phyloP scores from a whole-genome alignment of 2,329 filamentous ascomycete species.

The Pseudonectria buxi region DNA sequence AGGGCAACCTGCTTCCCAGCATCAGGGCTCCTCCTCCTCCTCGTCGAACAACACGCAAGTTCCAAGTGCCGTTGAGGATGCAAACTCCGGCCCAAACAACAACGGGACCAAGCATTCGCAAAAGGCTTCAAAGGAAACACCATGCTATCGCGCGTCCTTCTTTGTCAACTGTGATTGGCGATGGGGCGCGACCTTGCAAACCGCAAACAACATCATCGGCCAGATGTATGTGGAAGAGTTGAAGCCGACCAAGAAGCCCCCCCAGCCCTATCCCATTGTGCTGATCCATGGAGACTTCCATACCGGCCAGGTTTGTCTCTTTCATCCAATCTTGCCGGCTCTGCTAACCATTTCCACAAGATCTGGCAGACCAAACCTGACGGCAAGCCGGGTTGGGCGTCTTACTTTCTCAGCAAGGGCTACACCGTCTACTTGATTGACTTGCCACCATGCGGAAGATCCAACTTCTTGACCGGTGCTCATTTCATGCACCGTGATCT shows the following conservation, averaged over 20 bases:
- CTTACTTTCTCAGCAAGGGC: constrained; percentile 35
- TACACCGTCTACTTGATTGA: constrained; percentile 39
- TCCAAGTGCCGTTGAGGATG: no score
- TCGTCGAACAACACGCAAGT: no score
- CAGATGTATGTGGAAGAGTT: constrained; percentile 32
- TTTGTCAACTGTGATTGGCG: constrained; percentile 21
- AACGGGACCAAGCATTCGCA: no score
- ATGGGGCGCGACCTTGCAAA: constrained; percentile 5
- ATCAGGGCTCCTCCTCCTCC: no score
- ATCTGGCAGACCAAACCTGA: constrained; percentile 42
- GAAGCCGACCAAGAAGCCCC: constrained; percentile 11
- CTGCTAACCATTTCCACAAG: constrained; percentile 11
- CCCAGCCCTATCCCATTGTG: constrained; percentile 21
- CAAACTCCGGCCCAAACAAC: no score
- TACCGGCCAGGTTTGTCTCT: constrained; percentile 23
- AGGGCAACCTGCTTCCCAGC: no score
- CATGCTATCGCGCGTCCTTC: constrained; percentile 16
- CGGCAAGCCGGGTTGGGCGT: constrained; percentile 38
- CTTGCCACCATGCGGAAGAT: constrained; percentile 34
- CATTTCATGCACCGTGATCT: constrained; percentile 19
- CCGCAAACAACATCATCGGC: constrained; percentile 14
- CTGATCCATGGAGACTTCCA: constrained; percentile 32
- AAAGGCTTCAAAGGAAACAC: constrained; percentile 4
- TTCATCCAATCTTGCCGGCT: not conserved
- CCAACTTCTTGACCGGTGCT: constrained; percentile 15